A percentile compares a stretch with the other conserved stretches of the same genome.
phyloP scores from a whole-genome alignment of 495 filamentous ascomycete genomes.

The Echria macrotheca region DNA sequence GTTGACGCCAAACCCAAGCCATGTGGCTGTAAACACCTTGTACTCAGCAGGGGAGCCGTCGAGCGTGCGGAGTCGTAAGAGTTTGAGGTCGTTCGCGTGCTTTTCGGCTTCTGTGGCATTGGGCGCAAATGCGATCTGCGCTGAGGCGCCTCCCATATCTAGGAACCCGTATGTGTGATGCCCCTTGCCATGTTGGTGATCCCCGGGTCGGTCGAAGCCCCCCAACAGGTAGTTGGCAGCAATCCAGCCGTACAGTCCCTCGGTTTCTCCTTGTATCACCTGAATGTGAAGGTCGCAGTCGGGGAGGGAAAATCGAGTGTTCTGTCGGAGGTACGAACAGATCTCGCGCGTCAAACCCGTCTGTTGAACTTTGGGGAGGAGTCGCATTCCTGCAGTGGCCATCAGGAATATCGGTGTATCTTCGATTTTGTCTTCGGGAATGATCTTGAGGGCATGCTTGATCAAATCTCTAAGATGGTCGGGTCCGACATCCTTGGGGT shows the following conservation, averaged over 20 bases:
- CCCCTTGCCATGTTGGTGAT: conserved; percentile 69
- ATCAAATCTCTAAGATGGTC: conserved; percentile 76
- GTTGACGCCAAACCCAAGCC: conserved; percentile 93
- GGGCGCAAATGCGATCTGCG: conserved; percentile 95
- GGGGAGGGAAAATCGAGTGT: conserved; percentile 79
- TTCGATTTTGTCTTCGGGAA: conserved; percentile 71
- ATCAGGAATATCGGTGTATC: conserved; percentile 92
- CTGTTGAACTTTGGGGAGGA: conserved; percentile 70
- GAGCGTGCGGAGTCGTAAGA: conserved; percentile 76
- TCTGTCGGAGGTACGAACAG: conserved; percentile 73
- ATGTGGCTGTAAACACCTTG: conserved; percentile 88
- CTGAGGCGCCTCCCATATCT: conserved; percentile 96
- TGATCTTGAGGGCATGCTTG: conserved; percentile 73
- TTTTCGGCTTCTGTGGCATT: conserved; percentile 87
- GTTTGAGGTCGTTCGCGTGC: conserved; percentile 82
- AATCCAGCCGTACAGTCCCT: conserved; percentile 97
- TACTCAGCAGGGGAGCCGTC: conserved; percentile 74
- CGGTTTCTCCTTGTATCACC: conserved; percentile 94
- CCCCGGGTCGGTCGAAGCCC: conserved; percentile 77
- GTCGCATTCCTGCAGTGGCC: conserved; percentile 93
- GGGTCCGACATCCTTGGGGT: conserved; percentile 67
- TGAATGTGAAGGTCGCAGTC: conserved; percentile 90
- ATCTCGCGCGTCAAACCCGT: conserved; percentile 67
- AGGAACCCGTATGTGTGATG: conserved; percentile 97
- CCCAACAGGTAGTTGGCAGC: conserved; percentile 95